These are phyloP conservation scores for Coccomyxa sp. DNA, from an alignment of 139 green algal species.

Conservation along the genomic window DNA sequence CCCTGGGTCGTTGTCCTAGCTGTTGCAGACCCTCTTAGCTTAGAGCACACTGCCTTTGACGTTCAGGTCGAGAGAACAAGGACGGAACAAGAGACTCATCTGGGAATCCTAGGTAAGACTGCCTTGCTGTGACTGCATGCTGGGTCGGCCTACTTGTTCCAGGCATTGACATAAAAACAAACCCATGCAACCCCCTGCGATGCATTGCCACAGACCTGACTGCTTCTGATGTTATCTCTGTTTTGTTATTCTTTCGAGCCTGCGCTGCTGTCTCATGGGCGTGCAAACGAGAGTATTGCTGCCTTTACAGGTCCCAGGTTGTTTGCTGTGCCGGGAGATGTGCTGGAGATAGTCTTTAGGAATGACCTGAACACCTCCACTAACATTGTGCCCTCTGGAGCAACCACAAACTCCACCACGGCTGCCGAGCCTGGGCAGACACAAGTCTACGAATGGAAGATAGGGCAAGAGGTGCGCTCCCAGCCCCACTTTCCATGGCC, in stretches of 20 bases:
- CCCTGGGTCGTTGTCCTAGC: neutral
- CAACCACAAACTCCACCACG: neutral
- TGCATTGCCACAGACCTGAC: no score
- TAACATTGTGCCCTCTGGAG: constrained; percentile 23
- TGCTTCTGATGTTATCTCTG: no score
- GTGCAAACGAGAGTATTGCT: no score
- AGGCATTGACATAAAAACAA: no score
- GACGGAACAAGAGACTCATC: neutral
- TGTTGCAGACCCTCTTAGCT: neutral
- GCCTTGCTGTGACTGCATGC: no score
- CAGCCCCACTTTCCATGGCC: neutral
- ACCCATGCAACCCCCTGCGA: no score
- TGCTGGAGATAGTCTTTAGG: constrained; percentile 25
- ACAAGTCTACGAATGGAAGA: constrained; percentile 12
- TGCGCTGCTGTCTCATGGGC: no score
- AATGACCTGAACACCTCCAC: constrained; percentile 29
- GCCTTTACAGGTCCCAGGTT: neutral
- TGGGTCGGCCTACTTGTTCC: no score
- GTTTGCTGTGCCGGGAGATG: constrained; percentile 23
- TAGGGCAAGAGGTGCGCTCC: constrained; percentile 11
- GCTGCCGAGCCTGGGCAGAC: neutral
- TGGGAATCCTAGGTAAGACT: neutral
- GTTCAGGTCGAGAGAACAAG: neutral
- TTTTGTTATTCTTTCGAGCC: no score
- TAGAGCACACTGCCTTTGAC: neutral